Evolutionary conservation across 2,329 filamentous ascomycete genomes (phyloP), one percentile per base, ranked within the genome.

Genomic region (Emericellopsis atlantica): DNA sequence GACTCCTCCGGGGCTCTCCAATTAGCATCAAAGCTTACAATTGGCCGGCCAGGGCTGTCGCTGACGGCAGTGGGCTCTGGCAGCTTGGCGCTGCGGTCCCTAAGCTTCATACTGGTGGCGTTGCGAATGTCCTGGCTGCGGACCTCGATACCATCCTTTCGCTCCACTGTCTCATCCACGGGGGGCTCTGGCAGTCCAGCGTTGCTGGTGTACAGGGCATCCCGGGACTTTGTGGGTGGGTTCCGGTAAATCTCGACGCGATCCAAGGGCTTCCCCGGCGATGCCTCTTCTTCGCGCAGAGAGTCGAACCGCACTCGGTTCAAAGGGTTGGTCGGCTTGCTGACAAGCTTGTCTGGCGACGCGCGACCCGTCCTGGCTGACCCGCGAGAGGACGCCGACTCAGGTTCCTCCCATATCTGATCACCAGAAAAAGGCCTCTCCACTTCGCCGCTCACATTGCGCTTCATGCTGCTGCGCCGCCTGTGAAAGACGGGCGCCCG

Each of bases 11-110:
- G 76, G 56, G 79, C 74, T 69, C 79, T 83, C 80, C 86, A 95
- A 57, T 82, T 76, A 54, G 76, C 76, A 64, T 94, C 76, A 72
- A 96, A 96, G 73, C 90, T 96, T 71, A 96, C 90, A 69, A 96
- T 96, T 47, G 90, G 90, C 57, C 90, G 79, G 52, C 87, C 87
- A 52, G 84, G 83, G 55, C 75, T 84, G 65, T 95, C 84, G 66
- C 88, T 95, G 61, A 96, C 89, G 54, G 85, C 81, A 41, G 84
- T 86, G 48, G 90, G 90, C 54, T 83, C 90, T 23, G 89, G 90
- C 46, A 96, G 70, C 57, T 85, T 93, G 43, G 79, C 64, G 61
- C 88, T 95, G 55, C 89, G 81, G 60, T 95, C 87, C 58, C 79
- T 88, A 48, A 92, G 68, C 57, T 71, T 82, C 76, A 93, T 93